Conservation (phyloP, 805 yeast species). For the Nakazawaea wyomingensis region DNA sequence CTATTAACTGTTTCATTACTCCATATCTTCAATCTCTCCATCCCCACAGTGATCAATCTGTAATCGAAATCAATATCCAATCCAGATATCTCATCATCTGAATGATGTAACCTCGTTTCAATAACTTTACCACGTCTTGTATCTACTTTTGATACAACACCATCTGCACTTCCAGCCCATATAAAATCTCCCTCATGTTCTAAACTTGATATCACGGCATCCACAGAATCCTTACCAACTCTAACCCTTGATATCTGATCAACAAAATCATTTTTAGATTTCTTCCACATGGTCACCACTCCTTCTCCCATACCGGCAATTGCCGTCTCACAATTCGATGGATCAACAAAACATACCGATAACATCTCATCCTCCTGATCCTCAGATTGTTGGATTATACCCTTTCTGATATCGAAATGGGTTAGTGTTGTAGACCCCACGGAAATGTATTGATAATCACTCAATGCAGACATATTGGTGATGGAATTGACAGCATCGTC, state of each 20-base stretch:
- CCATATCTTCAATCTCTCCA: conserved; percentile 83
- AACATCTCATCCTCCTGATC: conserved; percentile 94
- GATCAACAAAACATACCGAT: conserved; percentile 64
- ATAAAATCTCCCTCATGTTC: conserved; percentile 47
- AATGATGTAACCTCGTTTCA: conserved; percentile 63
- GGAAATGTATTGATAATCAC: conserved; percentile 74
- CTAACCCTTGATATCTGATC: conserved; percentile 81
- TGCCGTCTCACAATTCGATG: conserved; percentile 54
- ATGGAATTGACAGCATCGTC: conserved; percentile 77
- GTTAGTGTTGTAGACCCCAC: conserved; percentile 80
- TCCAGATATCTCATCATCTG: conserved; percentile 64
- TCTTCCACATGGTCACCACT: conserved; percentile 80
- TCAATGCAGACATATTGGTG: conserved; percentile 61
- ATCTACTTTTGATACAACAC: conserved; percentile 63
- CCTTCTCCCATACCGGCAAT: conserved; percentile 93
- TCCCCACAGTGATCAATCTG: conserved; percentile 74
- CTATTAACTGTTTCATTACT: conserved; percentile 25
- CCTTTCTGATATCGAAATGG: conserved; percentile 74
- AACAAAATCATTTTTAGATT: conserved; percentile 55
- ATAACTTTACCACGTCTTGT: conserved; percentile 56
- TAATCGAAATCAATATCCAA: conserved; percentile 80
- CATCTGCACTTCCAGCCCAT: conserved; percentile 81
- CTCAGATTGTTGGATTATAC: conserved; percentile 61
- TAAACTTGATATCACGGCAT: conserved; percentile 56
- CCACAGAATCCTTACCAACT: conserved; percentile 65